phyloP scores from a whole-genome alignment of 805 yeast genomes.

The Wickerhamiella australiensis region DNA sequence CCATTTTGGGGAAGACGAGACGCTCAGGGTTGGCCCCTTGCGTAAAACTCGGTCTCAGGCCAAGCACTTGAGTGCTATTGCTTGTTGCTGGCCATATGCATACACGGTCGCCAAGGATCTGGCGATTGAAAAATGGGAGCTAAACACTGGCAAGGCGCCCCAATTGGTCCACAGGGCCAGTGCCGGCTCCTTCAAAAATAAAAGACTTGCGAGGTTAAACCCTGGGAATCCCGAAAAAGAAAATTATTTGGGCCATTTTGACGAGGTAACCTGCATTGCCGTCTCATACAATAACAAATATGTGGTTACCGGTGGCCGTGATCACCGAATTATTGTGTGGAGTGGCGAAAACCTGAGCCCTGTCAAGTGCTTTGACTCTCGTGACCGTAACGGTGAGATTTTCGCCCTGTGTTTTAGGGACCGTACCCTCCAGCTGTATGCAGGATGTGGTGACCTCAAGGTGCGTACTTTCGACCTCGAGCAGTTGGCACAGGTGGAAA shows the following conservation, averaged over 20 bases:
- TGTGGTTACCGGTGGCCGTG: constrained; percentile 85
- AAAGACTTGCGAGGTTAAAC: constrained; percentile 31
- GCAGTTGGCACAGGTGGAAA: constrained; percentile 81
- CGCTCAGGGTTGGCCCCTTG: constrained; percentile 7
- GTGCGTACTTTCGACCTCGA: constrained; percentile 77
- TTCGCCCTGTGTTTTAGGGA: constrained; percentile 66
- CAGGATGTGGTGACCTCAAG: constrained; percentile 84
- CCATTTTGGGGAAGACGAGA: constrained; percentile 31
- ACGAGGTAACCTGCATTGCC: constrained; percentile 64
- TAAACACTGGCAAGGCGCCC: constrained; percentile 44
- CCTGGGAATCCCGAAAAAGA: constrained; percentile 31
- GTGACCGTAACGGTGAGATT: constrained; percentile 58
- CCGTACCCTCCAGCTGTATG: constrained; percentile 73
- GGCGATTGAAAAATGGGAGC: constrained; percentile 66
- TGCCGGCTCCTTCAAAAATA: constrained; percentile 37
- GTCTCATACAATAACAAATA: constrained; percentile 77
- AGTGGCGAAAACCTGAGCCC: constrained; percentile 66
- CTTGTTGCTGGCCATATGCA: constrained; percentile 48
- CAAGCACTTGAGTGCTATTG: constrained; percentile 28
- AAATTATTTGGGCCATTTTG: constrained; percentile 59
- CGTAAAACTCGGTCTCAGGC: constrained; percentile 15
- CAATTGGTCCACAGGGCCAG: constrained; percentile 48
- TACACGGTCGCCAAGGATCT: constrained; percentile 76
- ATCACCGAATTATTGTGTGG: constrained; percentile 74
- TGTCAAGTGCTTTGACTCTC: constrained; percentile 64